Percentiles rank a stretch among this genome's conserved stretches.
phyloP scores from a whole-genome alignment of 345 rosid genomes.

The Eucalyptus virginea region DNA sequence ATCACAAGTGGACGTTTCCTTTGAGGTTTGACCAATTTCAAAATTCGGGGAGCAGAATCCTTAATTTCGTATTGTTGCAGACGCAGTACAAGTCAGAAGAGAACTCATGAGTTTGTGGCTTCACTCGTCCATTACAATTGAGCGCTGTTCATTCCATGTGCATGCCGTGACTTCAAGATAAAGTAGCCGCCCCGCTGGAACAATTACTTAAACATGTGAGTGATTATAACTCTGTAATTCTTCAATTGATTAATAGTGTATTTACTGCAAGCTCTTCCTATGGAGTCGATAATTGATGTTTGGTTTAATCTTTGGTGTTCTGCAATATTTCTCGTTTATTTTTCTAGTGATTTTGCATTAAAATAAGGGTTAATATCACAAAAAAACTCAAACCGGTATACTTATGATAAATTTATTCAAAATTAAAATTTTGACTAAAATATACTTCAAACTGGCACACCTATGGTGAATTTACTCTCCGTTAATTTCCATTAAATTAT shows the following conservation, averaged over 20 bases:
- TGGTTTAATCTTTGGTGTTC: neutral
- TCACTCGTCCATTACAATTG: neutral
- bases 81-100: neutral
- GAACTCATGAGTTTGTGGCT: neutral
- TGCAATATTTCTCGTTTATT: too few relatives aligned
- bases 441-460: too few relatives aligned
- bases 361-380: too few relatives aligned
- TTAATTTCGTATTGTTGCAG: neutral
- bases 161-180: neutral
- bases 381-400: too few relatives aligned
- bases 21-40: neutral
- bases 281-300: neutral
- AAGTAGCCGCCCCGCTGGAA: neutral
- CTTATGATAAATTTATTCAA: too few relatives aligned
- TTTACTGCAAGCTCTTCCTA: neutral
- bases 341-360: too few relatives aligned
- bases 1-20: neutral
- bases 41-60: neutral
- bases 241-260: neutral
- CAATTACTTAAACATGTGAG: neutral
- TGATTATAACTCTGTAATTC: neutral
- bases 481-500: too few relatives aligned
- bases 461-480: too few relatives aligned
- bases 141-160: neutral
- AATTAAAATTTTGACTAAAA: too few relatives aligned